phyloP scores from a whole-genome alignment of 495 filamentous ascomycete genomes.

The Lepidopterella palustris region DNA sequence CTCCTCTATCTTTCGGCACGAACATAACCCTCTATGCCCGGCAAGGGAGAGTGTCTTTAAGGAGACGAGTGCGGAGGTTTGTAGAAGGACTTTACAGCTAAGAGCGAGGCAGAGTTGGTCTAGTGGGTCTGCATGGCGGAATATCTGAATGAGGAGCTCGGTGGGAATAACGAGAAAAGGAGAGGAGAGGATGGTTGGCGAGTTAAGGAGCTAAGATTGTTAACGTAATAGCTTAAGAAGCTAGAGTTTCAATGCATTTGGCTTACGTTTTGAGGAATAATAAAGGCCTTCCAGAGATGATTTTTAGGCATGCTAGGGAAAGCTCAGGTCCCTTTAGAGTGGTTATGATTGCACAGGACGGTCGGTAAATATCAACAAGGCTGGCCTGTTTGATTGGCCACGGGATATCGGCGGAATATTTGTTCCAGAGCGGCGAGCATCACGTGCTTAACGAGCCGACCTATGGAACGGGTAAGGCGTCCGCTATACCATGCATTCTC shows the following conservation, averaged over 20 bases:
- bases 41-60: background rate
- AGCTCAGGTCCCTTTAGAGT: no score
- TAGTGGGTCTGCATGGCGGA: background rate
- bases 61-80: background rate
- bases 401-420: no score
- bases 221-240: background rate
- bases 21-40: background rate
- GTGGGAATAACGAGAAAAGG: background rate
- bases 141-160: background rate
- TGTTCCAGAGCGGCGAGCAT: no score
- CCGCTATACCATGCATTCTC: no score
- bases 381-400: no score
- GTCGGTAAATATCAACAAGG: no score
- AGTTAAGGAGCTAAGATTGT: background rate
- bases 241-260: background rate
- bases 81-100: background rate
- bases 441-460: no score
- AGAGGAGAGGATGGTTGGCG: background rate
- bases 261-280: background rate
- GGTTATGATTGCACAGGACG: no score
- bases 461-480: no score
- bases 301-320: background rate
- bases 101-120: background rate
- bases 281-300: background rate
- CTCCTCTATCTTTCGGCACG: no score